These are phyloP conservation scores for Cladosporium velox DNA, from an alignment of 2,329 filamentous ascomycete genomes.

Conservation along the genomic window DNA sequence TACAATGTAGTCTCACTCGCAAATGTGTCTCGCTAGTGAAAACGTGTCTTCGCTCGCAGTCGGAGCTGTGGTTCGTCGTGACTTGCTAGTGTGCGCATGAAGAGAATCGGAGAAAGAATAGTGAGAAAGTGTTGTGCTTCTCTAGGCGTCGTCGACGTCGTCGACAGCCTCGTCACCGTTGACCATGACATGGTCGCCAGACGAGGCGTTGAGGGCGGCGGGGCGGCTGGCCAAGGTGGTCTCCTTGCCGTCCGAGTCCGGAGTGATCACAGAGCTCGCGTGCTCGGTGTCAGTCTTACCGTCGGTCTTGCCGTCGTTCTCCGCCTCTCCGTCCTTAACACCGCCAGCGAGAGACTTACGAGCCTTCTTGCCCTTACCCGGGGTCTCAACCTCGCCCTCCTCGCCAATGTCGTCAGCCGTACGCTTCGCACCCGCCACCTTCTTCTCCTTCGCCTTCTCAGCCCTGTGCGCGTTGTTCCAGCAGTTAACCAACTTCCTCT, in stretches of 20 bases:
- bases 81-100: background rate
- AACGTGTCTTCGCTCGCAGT: background rate
- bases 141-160: background rate
- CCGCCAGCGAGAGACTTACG: background rate
- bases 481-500: slow-evolving; percentile 5
- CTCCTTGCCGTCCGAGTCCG: background rate
- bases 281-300: background rate
- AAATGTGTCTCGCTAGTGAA: background rate
- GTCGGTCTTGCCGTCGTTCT: background rate
- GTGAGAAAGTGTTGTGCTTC: background rate
- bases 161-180: background rate
- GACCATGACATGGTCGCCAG: background rate
- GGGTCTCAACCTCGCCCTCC: background rate
- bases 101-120: background rate
- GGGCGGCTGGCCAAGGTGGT: background rate
- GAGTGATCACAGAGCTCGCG: background rate
- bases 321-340: no score
- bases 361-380: background rate
- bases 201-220: background rate
- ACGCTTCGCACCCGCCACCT: background rate
- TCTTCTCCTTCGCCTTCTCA: background rate
- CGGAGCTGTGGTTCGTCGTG: no score
- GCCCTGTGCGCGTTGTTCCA: slow-evolving; percentile 8
- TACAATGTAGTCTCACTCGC: background rate
- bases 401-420: background rate